A percentile compares a stretch with the other conserved stretches of the same genome.
Evolutionary conservation across 1,284 basidiomycete genomes (phyloP).

Genomic region (Sanguinoderma infundibulare): DNA sequence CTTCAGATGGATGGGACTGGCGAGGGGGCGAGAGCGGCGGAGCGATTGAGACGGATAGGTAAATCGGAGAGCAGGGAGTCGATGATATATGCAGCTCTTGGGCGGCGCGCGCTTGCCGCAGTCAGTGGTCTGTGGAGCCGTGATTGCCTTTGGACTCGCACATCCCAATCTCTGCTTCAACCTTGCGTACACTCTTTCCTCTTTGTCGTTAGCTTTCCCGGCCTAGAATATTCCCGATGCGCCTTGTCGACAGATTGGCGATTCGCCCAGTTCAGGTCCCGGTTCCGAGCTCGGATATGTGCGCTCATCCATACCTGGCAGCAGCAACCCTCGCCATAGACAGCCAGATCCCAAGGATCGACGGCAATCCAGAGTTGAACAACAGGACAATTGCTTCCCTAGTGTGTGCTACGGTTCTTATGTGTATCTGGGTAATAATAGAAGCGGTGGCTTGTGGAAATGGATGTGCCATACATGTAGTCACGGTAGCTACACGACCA

Average conservation of each 20-base stretch:
- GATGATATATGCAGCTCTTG: not conserved
- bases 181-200: no score
- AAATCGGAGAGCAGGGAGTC: not conserved
- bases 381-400: not conserved
- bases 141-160: no score
- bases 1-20: not conserved
- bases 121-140: no score
- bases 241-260: not conserved
- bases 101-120: no score
- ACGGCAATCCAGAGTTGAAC: not conserved
- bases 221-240: not conserved
- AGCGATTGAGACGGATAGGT: conserved; percentile 6
- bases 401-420: not conserved
- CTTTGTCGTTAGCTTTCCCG: no score
- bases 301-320: no score
- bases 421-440: not conserved
- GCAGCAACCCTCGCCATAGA: not conserved
- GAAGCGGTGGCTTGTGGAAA: not conserved
- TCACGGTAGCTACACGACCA: no score
- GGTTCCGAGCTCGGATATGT: not conserved
- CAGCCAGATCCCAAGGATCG: not conserved
- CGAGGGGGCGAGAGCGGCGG: not conserved
- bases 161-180: no score
- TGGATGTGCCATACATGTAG: no score
- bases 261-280: not conserved